Evolutionary conservation across 2,329 filamentous ascomycete species (phyloP).

Genomic region (Tolypocladium album): DNA sequence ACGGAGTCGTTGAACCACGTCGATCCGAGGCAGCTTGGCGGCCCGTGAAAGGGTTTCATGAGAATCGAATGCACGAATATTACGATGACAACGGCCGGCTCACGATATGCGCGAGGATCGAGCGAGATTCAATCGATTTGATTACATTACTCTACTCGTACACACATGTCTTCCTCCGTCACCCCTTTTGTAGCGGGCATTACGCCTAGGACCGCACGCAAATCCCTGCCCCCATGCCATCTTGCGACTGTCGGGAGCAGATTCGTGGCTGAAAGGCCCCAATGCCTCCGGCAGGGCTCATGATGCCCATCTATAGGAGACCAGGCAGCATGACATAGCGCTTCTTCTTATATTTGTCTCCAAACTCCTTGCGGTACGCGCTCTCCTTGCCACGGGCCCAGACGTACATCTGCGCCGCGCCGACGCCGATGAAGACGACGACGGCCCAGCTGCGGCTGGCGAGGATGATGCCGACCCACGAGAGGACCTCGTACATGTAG

Average conservation of each 20-base stretch:
- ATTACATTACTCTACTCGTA: background rate
- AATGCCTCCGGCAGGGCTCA: background rate
- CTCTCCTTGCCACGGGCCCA: conserved; percentile 93
- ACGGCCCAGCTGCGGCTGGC: conserved; percentile 73
- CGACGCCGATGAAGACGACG: conserved; percentile 63
- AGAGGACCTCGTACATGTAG: conserved; percentile 85
- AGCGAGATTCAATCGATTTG: background rate
- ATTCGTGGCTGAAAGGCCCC: background rate
- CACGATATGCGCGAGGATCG: background rate
- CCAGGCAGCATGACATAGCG: conserved; percentile 72
- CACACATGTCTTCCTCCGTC: background rate
- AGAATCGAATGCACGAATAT: background rate
- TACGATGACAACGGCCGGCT: background rate
- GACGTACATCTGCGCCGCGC: conserved; percentile 65
- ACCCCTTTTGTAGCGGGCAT: background rate
- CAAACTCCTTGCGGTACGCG: conserved; percentile 82
- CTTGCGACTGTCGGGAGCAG: background rate
- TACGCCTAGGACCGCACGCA: background rate
- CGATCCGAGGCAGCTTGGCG: conserved; percentile 1
- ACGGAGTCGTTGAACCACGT: conserved; percentile 14
- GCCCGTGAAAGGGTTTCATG: background rate
- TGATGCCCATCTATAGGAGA: conserved; percentile 42
- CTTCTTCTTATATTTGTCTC: conserved; percentile 94
- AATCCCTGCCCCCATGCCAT: background rate
- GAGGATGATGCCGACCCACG: conserved; percentile 76